phyloP scores from a whole-genome alignment of 345 rosid genomes.

The Brassica incana region DNA sequence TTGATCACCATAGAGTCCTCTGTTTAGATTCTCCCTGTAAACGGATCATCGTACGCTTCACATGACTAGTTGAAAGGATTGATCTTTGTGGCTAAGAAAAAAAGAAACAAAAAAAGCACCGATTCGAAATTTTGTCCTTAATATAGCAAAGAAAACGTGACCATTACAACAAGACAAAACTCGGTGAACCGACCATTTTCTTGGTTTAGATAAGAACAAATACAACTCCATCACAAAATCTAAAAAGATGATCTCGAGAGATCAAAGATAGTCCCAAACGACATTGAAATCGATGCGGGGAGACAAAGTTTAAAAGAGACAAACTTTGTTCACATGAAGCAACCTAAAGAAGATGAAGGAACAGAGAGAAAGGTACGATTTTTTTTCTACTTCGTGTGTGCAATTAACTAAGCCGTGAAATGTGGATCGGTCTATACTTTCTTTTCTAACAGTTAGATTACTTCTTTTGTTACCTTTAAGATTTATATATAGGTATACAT shows the following conservation, averaged over 20 bases:
- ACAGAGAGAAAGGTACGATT: slow-evolving; percentile 41
- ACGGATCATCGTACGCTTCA: neutral
- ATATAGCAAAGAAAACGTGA: neutral
- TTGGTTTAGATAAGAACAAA: neutral
- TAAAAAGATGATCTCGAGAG: slow-evolving; percentile 1
- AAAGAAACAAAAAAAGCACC: too few species aligned
- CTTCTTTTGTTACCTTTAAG: neutral
- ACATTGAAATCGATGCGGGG: slow-evolving; percentile 5
- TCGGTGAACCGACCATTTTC: slow-evolving; percentile 16
- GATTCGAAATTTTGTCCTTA: slow-evolving; percentile 10
- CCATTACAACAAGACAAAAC: slow-evolving; percentile 15
- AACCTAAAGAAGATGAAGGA: neutral
- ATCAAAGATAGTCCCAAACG: neutral
- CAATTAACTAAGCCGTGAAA: slow-evolving; percentile 47
- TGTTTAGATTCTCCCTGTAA: neutral
- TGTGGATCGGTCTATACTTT: slow-evolving; percentile 26
- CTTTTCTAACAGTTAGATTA: neutral
- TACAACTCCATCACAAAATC: slow-evolving; percentile 17
- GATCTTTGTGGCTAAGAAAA: slow-evolving; percentile 16
- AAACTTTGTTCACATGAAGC: slow-evolving; percentile 6
- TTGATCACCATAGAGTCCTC: slow-evolving; percentile 4
- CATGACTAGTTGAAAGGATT: neutral
- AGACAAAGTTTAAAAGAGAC: too few species aligned
- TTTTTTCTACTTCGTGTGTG: slow-evolving; percentile 40
- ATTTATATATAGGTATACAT: neutral